Percentiles rank a stretch among this genome's conserved stretches.
These are phyloP conservation scores for Salix caprea DNA, from an alignment of 345 rosid genomes.

Conservation along the genomic window DNA sequence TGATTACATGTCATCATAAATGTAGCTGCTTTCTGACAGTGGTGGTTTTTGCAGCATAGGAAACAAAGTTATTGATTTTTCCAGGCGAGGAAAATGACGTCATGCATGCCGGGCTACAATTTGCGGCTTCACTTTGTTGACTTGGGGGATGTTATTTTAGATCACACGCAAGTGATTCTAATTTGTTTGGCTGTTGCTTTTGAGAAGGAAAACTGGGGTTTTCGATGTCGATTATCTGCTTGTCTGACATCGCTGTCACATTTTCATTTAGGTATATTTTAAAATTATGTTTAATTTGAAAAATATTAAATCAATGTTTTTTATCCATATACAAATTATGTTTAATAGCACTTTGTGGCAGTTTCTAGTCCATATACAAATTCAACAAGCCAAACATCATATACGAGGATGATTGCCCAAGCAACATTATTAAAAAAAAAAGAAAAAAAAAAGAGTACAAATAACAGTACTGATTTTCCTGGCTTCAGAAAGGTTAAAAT, in stretches of 20 bases:
- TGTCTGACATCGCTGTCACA: no score
- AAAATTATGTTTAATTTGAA: no score
- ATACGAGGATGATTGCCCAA: background rate
- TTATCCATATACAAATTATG: no score
- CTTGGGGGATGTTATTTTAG: background rate
- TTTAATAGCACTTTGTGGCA: no score
- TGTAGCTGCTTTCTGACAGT: background rate
- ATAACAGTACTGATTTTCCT: background rate
- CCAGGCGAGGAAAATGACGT: background rate
- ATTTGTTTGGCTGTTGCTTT: no score
- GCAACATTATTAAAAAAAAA: background rate
- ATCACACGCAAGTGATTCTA: no score
- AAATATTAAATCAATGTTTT: no score
- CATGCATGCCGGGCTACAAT: background rate
- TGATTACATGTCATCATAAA: background rate
- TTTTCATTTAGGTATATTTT: no score
- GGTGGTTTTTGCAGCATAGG: background rate
- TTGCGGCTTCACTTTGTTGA: background rate
- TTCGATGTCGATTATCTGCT: no score
- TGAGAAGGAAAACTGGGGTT: no score
- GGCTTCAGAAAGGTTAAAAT: background rate
- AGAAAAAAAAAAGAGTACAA: background rate
- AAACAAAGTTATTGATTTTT: background rate
- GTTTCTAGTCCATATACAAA: background rate
- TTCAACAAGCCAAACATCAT: background rate